Base-by-base conservation (phyloP, 208 protist genomes). In the Borovskyia barvae region DNA sequence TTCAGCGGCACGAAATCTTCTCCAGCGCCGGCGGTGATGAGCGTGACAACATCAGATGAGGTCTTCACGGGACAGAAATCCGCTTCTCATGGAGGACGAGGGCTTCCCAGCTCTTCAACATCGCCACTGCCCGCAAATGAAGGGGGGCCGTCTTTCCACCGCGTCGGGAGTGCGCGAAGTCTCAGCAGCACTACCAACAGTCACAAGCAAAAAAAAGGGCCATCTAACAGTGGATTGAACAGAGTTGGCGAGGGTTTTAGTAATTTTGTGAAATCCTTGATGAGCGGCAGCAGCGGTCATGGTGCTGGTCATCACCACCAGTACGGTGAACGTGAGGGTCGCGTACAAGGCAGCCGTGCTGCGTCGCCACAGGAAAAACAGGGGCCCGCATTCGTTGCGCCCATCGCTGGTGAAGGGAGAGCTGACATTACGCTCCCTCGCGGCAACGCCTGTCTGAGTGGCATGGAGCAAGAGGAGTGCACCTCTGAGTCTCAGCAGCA, bases 251-350 rank as follows among this genome's bases (percentile, higher is more conserved):
- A 72, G 35, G 63, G 71, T 20, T 35, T 71, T 19, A 71, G 59
- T 43, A 56, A 39, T 24, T 68, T 77, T 25, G 47, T 77, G 7
- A 77, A 72, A 33, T 59, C 59, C 6, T 22, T 77, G 22, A 70
- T 68, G 12, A 42, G 59, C 49, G 50, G 40, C 32, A 47, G 57
- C 32, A 36, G 40, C 40, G 8, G 11, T 22, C 26, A 24, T 36
- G 25, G 49, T n/a, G 53, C 28, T 30, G n/a, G 55, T 17, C 25
- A 30, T 20, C 52, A 43, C 25, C 43, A 49, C 37, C 63, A 46
- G 5, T 26, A 17, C 5, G 17, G 15, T 11, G 49, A 26, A 2
- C 17, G 40, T 3, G 50, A 55, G 36, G 28, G 51, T 5, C 26
- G 36, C 42, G 39, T 20, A 9, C 50, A 14, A 19, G 17, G 35